Conservation (phyloP, 2,329 filamentous ascomycete species). For the Coniosporium tulheliwenetii region DNA sequence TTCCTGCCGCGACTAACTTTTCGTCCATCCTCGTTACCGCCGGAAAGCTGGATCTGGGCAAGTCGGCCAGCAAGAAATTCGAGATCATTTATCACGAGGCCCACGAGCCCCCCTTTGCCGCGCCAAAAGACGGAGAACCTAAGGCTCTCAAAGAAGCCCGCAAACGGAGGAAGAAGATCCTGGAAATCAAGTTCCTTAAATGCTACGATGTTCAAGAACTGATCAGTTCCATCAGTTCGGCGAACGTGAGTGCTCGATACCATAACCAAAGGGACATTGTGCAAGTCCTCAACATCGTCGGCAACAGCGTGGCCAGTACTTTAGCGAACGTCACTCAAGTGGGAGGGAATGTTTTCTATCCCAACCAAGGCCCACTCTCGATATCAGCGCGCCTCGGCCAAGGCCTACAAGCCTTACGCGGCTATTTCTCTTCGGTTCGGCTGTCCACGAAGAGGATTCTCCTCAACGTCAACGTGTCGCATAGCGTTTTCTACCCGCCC, state of each 20-base stretch:
- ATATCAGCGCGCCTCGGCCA: constrained; percentile 26
- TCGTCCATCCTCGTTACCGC: constrained; percentile 18
- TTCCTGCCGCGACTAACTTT: constrained; percentile 22
- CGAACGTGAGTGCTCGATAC: constrained; percentile 19
- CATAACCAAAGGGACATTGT: constrained; percentile 33
- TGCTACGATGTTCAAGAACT: constrained; percentile 24
- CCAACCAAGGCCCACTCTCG: constrained; percentile 20
- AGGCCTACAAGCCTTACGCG: constrained; percentile 41
- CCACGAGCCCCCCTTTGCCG: not conserved
- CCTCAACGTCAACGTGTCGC: constrained; percentile 48
- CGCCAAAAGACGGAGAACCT: constrained; percentile 15
- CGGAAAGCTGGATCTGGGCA: constrained; percentile 9
- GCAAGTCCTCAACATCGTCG: constrained; percentile 42
- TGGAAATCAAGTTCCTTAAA: constrained; percentile 18
- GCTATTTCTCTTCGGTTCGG: constrained; percentile 47
- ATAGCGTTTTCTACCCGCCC: constrained; percentile 39
- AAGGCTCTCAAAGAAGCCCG: constrained; percentile 10
- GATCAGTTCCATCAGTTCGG: constrained; percentile 25
- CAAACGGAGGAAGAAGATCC: constrained; percentile 17
- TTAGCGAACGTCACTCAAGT: constrained; percentile 25
- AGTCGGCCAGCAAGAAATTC: constrained; percentile 3
- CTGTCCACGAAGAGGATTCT: constrained; percentile 41
- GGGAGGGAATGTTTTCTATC: constrained; percentile 39
- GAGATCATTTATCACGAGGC: constrained; percentile 2
- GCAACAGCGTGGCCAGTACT: constrained; percentile 32